phyloP scores from a whole-genome alignment of 139 green algal species.

The Picochlorum sp. region DNA sequence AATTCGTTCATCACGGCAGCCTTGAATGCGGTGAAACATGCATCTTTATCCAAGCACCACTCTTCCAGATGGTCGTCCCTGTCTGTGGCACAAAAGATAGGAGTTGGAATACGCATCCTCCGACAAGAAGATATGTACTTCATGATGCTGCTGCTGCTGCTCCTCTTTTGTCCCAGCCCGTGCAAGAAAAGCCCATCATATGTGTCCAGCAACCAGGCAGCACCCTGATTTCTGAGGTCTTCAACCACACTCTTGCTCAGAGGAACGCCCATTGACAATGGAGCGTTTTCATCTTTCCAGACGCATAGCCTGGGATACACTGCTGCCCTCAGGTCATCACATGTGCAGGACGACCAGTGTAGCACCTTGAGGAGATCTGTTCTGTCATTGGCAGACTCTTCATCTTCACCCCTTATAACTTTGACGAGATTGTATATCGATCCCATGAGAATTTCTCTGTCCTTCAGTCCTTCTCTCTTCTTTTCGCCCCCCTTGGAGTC shows the following conservation, averaged over 20 bases:
- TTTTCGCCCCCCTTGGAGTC: not conserved
- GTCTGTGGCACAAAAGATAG: not conserved
- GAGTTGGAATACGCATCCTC: not conserved
- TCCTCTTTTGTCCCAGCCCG: too few species aligned
- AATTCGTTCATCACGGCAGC: too few species aligned
- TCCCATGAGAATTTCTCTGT: not conserved
- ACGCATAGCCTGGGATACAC: not conserved
- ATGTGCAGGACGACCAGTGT: not conserved
- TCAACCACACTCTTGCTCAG: not conserved
- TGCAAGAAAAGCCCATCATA: not conserved
- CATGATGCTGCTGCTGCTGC: not conserved
- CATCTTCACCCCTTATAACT: not conserved
- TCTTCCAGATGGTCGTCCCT: not conserved
- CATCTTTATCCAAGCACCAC: too few species aligned
- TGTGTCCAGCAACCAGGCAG: not conserved
- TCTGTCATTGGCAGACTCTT: not conserved
- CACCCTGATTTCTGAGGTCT: not conserved
- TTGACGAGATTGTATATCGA: not conserved
- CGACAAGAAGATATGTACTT: conserved; percentile 1
- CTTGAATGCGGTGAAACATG: too few species aligned
- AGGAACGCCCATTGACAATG: not conserved
- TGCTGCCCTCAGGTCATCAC: not conserved
- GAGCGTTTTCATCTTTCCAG: not conserved
- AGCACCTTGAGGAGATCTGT: not conserved
- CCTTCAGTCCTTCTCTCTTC: not conserved